Evolutionary conservation across 1,139 yeast genomes (phyloP), one percentile per base, ranked within the genome.

Genomic region (Geotrichum carabidarum): DNA sequence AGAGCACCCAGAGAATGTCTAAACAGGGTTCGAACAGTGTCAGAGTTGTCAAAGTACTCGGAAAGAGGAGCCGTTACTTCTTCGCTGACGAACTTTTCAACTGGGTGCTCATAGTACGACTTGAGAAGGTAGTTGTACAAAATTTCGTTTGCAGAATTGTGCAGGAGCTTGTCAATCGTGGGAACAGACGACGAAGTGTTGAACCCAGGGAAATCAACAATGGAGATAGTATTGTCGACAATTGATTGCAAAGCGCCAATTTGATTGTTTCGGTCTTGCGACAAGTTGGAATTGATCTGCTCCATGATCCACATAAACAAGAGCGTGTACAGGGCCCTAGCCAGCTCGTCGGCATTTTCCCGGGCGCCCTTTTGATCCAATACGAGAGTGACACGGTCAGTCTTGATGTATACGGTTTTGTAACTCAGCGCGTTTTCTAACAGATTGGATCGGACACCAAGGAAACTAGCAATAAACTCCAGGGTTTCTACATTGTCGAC

Each of bases 191-290:
- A 60, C 3, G 71, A 62, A 17, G 71, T 69, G 44, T 68, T 68
- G 58, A 73, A 73, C 1, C 77, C 77, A 1, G 77, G 77, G 62
- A 73, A 73, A 57, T 73, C 77, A 4, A 71, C 72, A 1, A 73
- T 57, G 1, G 74, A 63, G 44, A 74, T 66, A 4, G 74, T 71
- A 49, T 67, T 65, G 44, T 69, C 68, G 14, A 73, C 71, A n/a
- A 67, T 57, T 5, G 73, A 65, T 38, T 66, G 65, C 43, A 62
- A 54, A 5, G 59, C 65, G 18, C 50, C 51, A 12, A 51, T 48
- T 38, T 44, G 49, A 3, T 46, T 48, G 47, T 56, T 61, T 36
- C 62, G 53, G n/a, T 65, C 64, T 50, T 68, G 68, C 2, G 74
- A 70, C 2, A 73, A 61, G 9, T 66, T 61, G 12, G 65, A 62